Conservation (phyloP, 331 rosid genomes). For the Malus hybrid region DNA sequence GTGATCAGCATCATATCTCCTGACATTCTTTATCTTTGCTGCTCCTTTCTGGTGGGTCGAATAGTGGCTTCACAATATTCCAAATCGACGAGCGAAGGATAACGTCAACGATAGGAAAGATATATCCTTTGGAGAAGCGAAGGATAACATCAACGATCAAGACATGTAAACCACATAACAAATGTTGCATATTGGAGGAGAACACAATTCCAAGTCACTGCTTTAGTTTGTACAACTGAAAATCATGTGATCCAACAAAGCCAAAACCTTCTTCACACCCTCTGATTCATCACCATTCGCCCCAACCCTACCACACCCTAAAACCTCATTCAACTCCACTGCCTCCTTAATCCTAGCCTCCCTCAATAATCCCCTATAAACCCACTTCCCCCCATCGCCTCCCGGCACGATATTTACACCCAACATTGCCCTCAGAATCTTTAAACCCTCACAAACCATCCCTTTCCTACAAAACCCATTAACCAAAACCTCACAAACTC, state of each 20-base stretch:
- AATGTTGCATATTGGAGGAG: background rate
- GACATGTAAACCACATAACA: background rate
- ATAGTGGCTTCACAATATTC: no score
- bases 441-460: conserved; percentile 42
- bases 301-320: conserved; percentile 6
- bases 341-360: conserved; percentile 58
- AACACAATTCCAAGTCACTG: background rate
- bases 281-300: conserved; percentile 4
- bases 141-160: background rate
- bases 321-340: conserved; percentile 31
- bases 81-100: no score
- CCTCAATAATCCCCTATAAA: conserved; percentile 40
- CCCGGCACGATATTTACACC: conserved; percentile 8
- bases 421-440: conserved; percentile 40
- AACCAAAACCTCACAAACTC: conserved; percentile 31
- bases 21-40: no score
- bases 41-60: no score
- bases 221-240: background rate
- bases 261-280: conserved; percentile 20
- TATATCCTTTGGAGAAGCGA: background rate
- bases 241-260: conserved; percentile 30
- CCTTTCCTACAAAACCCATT: conserved; percentile 35
- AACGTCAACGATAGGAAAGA: background rate
- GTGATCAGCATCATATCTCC: no score
- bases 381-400: conserved; percentile 12